Evolutionary conservation across 176 grass and related monocot genomes (phyloP).

Genomic region (Eragrostis curvula): DNA sequence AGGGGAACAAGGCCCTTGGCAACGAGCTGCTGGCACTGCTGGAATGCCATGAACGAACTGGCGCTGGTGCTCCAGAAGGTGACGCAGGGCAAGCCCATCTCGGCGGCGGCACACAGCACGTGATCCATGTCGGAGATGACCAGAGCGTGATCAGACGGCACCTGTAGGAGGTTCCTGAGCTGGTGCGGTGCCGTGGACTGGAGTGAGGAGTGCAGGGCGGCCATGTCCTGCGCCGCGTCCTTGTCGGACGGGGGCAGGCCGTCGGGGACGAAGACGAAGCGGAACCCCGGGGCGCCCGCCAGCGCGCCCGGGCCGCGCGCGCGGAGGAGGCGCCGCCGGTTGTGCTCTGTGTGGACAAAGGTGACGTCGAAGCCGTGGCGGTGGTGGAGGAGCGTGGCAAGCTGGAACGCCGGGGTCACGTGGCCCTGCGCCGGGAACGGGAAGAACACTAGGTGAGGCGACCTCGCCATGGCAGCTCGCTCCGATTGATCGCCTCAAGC

Average conservation of each 20-base stretch:
- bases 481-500: too few species aligned
- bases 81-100: conserved; percentile 35
- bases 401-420: conserved; percentile 14
- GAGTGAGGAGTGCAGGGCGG: background rate
- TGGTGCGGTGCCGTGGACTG: background rate
- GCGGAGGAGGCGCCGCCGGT: conserved; percentile 24
- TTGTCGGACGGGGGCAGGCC: background rate
- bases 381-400: background rate
- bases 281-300: background rate
- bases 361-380: conserved; percentile 10
- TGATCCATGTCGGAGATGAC: conserved; percentile 36
- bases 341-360: conserved; percentile 33
- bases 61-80: conserved; percentile 38
- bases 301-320: background rate
- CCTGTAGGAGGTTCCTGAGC: background rate
- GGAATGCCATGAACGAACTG: conserved; percentile 24
- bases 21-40: conserved; percentile 16
- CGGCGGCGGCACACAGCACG: conserved; percentile 12
- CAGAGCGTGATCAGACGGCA: background rate
- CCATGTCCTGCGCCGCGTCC: background rate
- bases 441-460: conserved; percentile 24
- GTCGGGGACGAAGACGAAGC: conserved; percentile 7
- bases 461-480: background rate
- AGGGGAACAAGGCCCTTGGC: conserved; percentile 26
- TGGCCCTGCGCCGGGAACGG: conserved; percentile 31